These are phyloP conservation scores for Hanseniaspora vineae DNA, from an alignment of 805 yeast species.

Conservation along the genomic window DNA sequence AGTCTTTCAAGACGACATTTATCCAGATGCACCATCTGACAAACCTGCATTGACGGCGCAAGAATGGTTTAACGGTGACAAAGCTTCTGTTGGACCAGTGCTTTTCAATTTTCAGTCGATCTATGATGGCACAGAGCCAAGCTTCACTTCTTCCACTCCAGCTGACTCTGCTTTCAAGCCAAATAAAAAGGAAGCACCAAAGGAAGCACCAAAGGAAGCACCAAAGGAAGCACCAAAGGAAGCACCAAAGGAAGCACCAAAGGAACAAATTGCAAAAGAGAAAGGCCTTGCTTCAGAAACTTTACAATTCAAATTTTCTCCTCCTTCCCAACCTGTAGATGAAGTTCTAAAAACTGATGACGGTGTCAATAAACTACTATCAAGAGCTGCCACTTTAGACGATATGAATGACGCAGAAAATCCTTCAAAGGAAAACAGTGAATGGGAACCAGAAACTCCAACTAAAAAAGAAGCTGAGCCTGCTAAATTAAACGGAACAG, in stretches of 20 bases:
- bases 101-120: conserved; percentile 62
- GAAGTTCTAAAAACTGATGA: conserved; percentile 14
- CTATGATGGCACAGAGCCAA: conserved; percentile 61
- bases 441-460: conserved; percentile 8
- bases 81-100: conserved; percentile 62
- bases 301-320: not conserved
- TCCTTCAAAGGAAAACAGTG: conserved; percentile 22
- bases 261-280: conserved; percentile 12
- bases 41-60: conserved; percentile 66
- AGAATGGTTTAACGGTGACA: conserved; percentile 72
- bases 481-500: not conserved
- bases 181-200: conserved; percentile 25
- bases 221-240: conserved; percentile 15
- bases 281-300: conserved; percentile 7
- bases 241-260: conserved; percentile 12
- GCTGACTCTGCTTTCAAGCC: conserved; percentile 18
- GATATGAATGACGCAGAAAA: conserved; percentile 22
- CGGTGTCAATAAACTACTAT: conserved; percentile 18
- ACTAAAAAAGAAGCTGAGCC: not conserved
- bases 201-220: conserved; percentile 30
- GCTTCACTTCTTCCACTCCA: conserved; percentile 29
- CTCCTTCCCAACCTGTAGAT: conserved; percentile 9
- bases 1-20: conserved; percentile 83
- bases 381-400: conserved; percentile 20
- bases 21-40: conserved; percentile 78